A percentile compares a stretch with the other conserved stretches of the same genome.
phyloP scores from a whole-genome alignment of 805 yeast species.

The Wickerhamomyces rabaulensis region DNA sequence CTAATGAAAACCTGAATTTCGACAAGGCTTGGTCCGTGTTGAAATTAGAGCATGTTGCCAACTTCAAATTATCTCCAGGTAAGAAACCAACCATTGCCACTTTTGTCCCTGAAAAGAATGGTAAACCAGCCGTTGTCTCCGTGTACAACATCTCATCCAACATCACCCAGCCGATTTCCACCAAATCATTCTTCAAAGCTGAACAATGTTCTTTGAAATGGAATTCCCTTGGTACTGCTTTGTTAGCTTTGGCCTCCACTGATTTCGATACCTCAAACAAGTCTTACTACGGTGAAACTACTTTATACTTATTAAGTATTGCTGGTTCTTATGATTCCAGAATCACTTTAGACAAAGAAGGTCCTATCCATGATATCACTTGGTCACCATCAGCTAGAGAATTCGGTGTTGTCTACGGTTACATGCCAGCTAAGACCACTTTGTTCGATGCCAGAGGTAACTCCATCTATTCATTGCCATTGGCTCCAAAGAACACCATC shows the following conservation, averaged over 20 bases:
- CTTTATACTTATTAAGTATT: conserved; percentile 83
- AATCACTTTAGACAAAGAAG: conserved; percentile 82
- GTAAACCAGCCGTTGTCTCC: conserved; percentile 85
- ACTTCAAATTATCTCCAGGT: conserved; percentile 79
- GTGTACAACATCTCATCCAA: conserved; percentile 68
- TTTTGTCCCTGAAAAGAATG: conserved; percentile 79
- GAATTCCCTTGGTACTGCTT: conserved; percentile 92
- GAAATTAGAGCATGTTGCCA: conserved; percentile 47
- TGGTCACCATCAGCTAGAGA: conserved; percentile 97
- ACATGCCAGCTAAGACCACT: conserved; percentile 94
- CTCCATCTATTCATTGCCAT: conserved; percentile 73
- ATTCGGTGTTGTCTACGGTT: conserved; percentile 96
- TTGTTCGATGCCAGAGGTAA: conserved; percentile 95
- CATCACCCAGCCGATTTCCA: conserved; percentile 63
- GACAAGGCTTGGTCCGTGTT: conserved; percentile 56
- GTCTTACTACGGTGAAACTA: conserved; percentile 95
- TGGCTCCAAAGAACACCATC: conserved; percentile 85
- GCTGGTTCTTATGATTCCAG: conserved; percentile 90
- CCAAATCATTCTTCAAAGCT: conserved; percentile 90
- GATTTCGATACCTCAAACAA: conserved; percentile 93
- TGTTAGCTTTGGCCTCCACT: conserved; percentile 88
- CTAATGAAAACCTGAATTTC: conserved; percentile 36
- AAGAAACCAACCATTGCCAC: conserved; percentile 85
- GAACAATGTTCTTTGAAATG: conserved; percentile 89
- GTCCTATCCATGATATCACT: conserved; percentile 95